These are phyloP conservation scores for Linnemannia exigua DNA, from an alignment of 192 early-diverging fungal genomes.

Conservation along the genomic window DNA sequence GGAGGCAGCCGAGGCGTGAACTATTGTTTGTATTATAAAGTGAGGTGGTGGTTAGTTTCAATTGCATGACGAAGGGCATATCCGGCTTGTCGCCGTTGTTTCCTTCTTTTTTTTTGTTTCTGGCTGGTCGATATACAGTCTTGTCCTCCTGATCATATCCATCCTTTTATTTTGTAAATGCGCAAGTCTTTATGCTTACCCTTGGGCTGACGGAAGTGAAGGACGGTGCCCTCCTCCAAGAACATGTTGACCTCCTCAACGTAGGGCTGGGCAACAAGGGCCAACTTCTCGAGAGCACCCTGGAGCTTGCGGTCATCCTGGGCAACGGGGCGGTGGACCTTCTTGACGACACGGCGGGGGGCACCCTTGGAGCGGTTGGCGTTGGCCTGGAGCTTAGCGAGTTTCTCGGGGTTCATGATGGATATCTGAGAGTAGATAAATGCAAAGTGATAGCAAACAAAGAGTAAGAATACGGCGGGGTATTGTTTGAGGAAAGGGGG, in stretches of 20 bases:
- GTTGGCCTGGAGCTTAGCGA: slow-evolving; percentile 93
- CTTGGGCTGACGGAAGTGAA: slow-evolving; percentile 92
- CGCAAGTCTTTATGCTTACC: slow-evolving; percentile 62
- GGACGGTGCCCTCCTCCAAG: slow-evolving; percentile 91
- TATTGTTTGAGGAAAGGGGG: not conserved
- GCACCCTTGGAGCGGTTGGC: slow-evolving; percentile 95
- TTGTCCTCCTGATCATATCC: no score
- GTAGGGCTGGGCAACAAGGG: slow-evolving; percentile 84
- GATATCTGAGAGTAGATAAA: not conserved
- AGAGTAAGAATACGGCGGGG: not conserved
- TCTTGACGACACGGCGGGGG: slow-evolving; percentile 95
- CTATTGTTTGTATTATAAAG: slow-evolving; percentile 61
- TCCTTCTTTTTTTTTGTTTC: no score
- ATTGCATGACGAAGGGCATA: no score
- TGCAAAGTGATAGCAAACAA: not conserved
- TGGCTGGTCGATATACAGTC: no score
- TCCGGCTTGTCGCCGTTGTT: no score
- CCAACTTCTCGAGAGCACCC: slow-evolving; percentile 91
- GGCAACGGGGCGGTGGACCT: slow-evolving; percentile 65
- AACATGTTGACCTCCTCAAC: slow-evolving; percentile 99
- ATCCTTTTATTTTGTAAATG: not conserved
- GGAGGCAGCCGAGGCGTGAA: slow-evolving; percentile 84
- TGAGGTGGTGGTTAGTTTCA: not conserved
- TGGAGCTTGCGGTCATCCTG: slow-evolving; percentile 97
- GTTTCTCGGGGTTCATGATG: slow-evolving; percentile 89